Evolutionary conservation across 305 asterid species (phyloP), one percentile per base, ranked within the genome.

Genomic region (Ilex paraguariensis): DNA sequence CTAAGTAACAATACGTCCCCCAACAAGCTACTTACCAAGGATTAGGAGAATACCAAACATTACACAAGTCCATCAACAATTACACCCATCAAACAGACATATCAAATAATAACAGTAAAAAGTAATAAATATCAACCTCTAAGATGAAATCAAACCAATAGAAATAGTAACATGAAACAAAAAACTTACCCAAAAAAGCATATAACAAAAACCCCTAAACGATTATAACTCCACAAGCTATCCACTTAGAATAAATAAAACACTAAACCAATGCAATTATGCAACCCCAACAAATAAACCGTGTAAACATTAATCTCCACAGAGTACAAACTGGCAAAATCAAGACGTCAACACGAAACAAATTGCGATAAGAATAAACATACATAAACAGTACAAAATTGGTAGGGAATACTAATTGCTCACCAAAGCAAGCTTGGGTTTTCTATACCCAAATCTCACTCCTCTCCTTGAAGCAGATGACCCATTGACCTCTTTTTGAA

Each of bases 381-480:
- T 8, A 36, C 66, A 46, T 15, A 39, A 63, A 59, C 46, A 46
- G 51, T 40, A 57, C 39, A 16, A 45, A 56, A 54, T 49, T 4
- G 53, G 11, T n/a, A 54, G 3, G 0, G 6, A 10, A 48, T 49
- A 48, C 11, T 46, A 48, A 66, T 15, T 66, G 36, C 79, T 81
- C 66, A 94, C 99, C 97, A 94, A 63, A 17, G 98, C 99, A 74
- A 94, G 75, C 82, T 75, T 88, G 59, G 99, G 97, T 72, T 86
- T 87, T 46, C 89, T 69, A 64, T 71, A 79, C 39, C 97, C 95
- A 75, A 82, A 83, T 82, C 97, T 84, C 73, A 66, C 71, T 62
- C 72, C 77, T 16, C 64, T 70, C 60, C 79, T 74, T n/a, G 78
- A 82, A 61, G 68, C 78, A 75, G 65, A 67, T 72, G 84, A 73